Percentiles rank a stretch among this genome's conserved stretches.
Conservation (phyloP, 139 green algal species). For the Chlorella vulgaris region DNA sequence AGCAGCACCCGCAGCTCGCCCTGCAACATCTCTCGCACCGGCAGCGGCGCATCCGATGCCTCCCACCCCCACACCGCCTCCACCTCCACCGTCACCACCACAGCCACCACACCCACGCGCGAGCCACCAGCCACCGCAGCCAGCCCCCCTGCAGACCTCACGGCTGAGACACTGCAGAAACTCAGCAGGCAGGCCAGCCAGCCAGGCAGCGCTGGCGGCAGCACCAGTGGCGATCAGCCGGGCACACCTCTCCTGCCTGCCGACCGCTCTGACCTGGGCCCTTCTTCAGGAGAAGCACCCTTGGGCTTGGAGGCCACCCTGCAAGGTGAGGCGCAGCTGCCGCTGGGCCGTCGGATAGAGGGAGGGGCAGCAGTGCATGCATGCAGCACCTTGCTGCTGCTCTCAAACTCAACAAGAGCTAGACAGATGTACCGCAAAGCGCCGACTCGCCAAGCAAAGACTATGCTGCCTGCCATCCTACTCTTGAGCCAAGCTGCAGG, state of each 20-base stretch:
- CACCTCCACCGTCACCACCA: not conserved
- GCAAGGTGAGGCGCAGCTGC: constrained; percentile 11
- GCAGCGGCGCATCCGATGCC: not conserved
- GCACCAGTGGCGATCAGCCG: not conserved
- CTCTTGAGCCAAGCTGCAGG: too few relatives aligned
- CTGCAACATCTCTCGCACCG: constrained; percentile 24
- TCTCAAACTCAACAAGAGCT: too few relatives aligned
- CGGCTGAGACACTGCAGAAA: not conserved
- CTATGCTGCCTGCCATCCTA: too few relatives aligned
- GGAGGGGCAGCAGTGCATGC: not conserved
- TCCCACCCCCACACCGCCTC: not conserved
- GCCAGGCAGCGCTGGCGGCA: not conserved
- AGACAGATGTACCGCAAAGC: too few relatives aligned
- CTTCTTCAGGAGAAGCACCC: not conserved
- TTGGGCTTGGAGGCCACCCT: constrained; percentile 18
- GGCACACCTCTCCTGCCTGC: not conserved
- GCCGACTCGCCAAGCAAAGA: too few relatives aligned
- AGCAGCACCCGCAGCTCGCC: constrained; percentile 14
- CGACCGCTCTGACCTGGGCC: not conserved
- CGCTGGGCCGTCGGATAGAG: too few relatives aligned
- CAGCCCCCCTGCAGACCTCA: not conserved
- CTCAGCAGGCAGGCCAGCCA: not conserved
- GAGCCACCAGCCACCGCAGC: not conserved
- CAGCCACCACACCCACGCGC: not conserved
- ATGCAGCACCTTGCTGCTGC: not conserved